Evolutionary conservation across 2,329 filamentous ascomycete species (phyloP).

Genomic region (Acrocalymma vagum): DNA sequence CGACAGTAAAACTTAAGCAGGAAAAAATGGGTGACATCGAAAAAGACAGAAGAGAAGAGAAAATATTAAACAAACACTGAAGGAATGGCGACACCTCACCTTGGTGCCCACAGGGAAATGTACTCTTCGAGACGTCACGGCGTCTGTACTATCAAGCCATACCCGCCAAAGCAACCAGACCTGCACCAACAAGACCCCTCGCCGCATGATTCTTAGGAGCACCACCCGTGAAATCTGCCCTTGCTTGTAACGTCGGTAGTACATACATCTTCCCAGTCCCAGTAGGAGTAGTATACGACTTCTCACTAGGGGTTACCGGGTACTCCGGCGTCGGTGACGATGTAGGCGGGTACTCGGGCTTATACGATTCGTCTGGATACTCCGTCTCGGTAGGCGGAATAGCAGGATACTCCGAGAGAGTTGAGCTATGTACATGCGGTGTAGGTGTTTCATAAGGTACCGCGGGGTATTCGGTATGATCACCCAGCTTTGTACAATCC

Average conservation of each 20-base stretch:
- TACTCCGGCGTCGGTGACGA: too few relatives aligned
- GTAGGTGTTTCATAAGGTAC: constrained; percentile 16
- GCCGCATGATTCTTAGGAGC: constrained; percentile 3
- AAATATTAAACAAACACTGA: too few relatives aligned
- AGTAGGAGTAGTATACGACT: constrained; percentile 1
- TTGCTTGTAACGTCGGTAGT: too few relatives aligned
- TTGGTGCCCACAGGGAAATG: too few relatives aligned
- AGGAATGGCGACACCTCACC: too few relatives aligned
- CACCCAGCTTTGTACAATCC: constrained; percentile 10
- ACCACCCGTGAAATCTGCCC: constrained; percentile 14
- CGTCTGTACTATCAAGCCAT: constrained; percentile 4
- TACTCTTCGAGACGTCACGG: too few relatives aligned
- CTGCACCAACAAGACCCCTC: constrained; percentile 10
- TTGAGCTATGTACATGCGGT: constrained; percentile 15
- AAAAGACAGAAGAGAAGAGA: too few relatives aligned
- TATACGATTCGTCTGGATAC: not conserved
- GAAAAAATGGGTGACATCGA: too few relatives aligned
- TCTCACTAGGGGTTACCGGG: too few relatives aligned
- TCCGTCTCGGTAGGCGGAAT: not conserved
- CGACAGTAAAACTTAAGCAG: too few relatives aligned
- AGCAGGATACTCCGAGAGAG: too few relatives aligned
- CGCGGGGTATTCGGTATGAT: constrained; percentile 17
- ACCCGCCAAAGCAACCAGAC: constrained; percentile 10
- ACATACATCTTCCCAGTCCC: constrained; percentile 9
- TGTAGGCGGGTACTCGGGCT: not conserved